Evolutionary conservation across 176 grass and related monocot species (phyloP).

Genomic region (Eremochloa ophiuroides): DNA sequence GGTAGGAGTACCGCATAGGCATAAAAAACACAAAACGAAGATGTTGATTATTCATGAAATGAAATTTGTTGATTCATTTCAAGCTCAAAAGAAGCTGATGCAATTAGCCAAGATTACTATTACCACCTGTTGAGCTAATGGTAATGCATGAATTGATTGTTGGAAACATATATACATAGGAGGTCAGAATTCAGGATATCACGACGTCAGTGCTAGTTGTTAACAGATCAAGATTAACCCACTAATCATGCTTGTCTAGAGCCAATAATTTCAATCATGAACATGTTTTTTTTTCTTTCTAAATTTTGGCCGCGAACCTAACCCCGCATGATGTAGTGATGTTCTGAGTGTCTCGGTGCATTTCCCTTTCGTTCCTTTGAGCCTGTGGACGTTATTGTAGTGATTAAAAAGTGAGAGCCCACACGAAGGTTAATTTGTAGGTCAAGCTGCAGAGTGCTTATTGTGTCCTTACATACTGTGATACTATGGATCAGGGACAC

Average conservation of each 20-base stretch:
- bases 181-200: background rate
- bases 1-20: background rate
- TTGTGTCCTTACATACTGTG: slow-evolving; percentile 20
- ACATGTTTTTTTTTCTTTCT: background rate
- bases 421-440: slow-evolving; percentile 40
- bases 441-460: slow-evolving; percentile 25
- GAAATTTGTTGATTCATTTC: background rate
- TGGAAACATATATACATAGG: background rate
- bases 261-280: slow-evolving; percentile 14
- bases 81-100: background rate
- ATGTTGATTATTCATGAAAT: background rate
- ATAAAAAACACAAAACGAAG: background rate
- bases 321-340: slow-evolving; percentile 19
- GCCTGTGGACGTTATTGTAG: background rate
- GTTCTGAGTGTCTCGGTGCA: background rate
- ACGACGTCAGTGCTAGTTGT: slow-evolving; percentile 7
- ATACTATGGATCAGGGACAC: slow-evolving; percentile 22
- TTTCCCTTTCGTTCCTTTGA: slow-evolving; percentile 13
- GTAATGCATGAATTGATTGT: slow-evolving; percentile 12
- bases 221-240: slow-evolving; percentile 31
- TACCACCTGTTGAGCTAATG: slow-evolving; percentile 15
- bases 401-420: slow-evolving; percentile 10
- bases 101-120: background rate
- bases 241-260: slow-evolving; percentile 27
- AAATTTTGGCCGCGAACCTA: slow-evolving; percentile 28